phyloP scores from a whole-genome alignment of 352 stramenopile genomes.

The Sclerospora graminicola region DNA sequence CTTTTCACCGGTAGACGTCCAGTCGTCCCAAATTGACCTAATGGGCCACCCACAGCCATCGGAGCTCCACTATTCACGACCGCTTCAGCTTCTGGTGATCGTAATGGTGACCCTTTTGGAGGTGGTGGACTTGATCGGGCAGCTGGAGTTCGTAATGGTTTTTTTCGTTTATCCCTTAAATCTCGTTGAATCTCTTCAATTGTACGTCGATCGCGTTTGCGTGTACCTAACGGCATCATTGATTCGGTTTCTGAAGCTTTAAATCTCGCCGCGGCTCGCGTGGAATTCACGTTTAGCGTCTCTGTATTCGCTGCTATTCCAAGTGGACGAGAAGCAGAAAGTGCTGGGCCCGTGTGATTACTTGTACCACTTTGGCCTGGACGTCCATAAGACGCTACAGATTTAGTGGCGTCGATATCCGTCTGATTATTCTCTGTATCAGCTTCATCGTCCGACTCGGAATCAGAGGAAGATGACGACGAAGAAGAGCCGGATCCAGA shows the following conservation, averaged over 20 bases:
- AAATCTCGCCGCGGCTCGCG: constrained; percentile 51
- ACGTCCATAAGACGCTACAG: constrained; percentile 1
- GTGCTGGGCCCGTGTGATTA: constrained; percentile 9
- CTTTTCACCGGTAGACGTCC: constrained; percentile 34
- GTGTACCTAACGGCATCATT: constrained; percentile 74
- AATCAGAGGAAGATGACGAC: constrained; percentile 69
- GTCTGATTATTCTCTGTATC: constrained; percentile 11
- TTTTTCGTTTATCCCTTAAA: constrained; percentile 57
- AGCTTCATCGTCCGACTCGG: constrained; percentile 48
- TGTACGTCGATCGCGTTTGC: constrained; percentile 77
- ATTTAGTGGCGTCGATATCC: constrained; percentile 3
- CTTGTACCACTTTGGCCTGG: constrained; percentile 3
- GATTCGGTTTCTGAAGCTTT: constrained; percentile 29
- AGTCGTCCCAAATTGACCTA: constrained; percentile 39
- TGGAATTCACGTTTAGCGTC: constrained; percentile 64
- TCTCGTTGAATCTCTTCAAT: constrained; percentile 85
- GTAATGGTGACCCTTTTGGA: constrained; percentile 41
- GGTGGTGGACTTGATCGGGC: constrained; percentile 44
- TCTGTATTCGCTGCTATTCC: constrained; percentile 26
- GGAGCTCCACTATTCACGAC: constrained; percentile 21
- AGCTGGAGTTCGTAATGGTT: constrained; percentile 14
- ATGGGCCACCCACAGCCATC: constrained; percentile 36
- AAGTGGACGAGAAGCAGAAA: constrained; percentile 23
- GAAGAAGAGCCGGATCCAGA: constrained; percentile 70
- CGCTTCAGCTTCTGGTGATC: constrained; percentile 52